Evolutionary conservation across 371 early-diverging fungal genomes (phyloP).

Genomic region (Mucor plumbeus): DNA sequence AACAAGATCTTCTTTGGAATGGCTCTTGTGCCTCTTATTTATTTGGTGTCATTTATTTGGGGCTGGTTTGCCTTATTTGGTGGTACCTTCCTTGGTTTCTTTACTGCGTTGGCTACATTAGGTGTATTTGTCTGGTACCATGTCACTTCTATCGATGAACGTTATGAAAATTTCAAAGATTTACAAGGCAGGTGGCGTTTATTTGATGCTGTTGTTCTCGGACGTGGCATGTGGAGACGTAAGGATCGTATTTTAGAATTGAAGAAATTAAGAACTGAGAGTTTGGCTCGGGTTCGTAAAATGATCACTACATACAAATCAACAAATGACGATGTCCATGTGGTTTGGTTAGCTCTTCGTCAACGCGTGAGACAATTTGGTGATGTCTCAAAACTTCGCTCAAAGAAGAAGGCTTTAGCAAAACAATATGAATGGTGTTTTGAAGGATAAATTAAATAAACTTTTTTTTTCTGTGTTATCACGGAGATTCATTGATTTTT

Average conservation of each 20-base stretch:
- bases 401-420: conserved; percentile 39
- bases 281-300: conserved; percentile 34
- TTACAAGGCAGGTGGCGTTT: conserved; percentile 54
- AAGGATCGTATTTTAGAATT: conserved; percentile 47
- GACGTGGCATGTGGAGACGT: conserved; percentile 54
- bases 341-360: conserved; percentile 43
- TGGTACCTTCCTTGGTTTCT: conserved; percentile 50
- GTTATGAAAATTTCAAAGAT: conserved; percentile 55
- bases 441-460: conserved; percentile 17
- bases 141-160: conserved; percentile 50
- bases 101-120: conserved; percentile 43
- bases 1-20: conserved; percentile 58
- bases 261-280: conserved; percentile 42
- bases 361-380: conserved; percentile 39
- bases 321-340: conserved; percentile 41
- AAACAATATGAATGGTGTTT: conserved; percentile 51
- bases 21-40: conserved; percentile 48
- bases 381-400: conserved; percentile 34
- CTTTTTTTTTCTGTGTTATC: background rate
- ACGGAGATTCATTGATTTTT: background rate
- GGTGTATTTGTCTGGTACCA: conserved; percentile 57
- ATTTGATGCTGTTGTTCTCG: conserved; percentile 56
- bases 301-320: conserved; percentile 41
- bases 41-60: conserved; percentile 46
- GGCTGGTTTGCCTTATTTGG: conserved; percentile 49